Conservation (phyloP, 164 flowering plant species). For the Chimonanthus praecox region DNA sequence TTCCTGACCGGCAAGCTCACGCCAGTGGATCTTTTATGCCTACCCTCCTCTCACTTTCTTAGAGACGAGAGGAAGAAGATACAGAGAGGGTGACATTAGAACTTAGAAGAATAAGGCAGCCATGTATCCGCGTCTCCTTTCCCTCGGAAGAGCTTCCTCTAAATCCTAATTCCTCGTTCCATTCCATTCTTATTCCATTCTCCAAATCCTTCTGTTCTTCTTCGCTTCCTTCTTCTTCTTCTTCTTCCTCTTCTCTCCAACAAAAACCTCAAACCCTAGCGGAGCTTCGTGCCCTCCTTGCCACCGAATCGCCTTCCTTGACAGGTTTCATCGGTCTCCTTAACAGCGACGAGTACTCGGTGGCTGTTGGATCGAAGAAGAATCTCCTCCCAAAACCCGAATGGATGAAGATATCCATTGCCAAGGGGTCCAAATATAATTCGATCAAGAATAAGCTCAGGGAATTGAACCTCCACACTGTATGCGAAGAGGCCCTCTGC, state of each 20-base stretch:
- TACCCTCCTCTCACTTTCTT: too few species aligned
- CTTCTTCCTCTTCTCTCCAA: neutral
- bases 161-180: too few species aligned
- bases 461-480: constrained; percentile 29
- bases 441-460: constrained; percentile 25
- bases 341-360: constrained; percentile 21
- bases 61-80: too few species aligned
- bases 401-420: constrained; percentile 31
- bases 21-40: too few species aligned
- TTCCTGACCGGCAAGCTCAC: too few species aligned
- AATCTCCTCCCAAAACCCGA: constrained; percentile 31
- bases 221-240: neutral
- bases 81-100: neutral
- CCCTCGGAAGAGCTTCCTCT: neutral
- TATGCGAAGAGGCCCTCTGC: constrained; percentile 31
- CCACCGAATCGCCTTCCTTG: constrained; percentile 20
- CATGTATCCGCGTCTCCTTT: constrained; percentile 9
- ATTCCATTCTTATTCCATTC: neutral
- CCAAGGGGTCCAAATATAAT: constrained; percentile 27
- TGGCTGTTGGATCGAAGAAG: constrained; percentile 31
- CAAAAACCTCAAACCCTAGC: constrained; percentile 14
- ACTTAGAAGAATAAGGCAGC: neutral
- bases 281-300: constrained; percentile 18
- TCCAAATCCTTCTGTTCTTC: neutral
- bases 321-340: constrained; percentile 22